Evolutionary conservation across 768 basidiomycete genomes (phyloP), one percentile per base, ranked within the genome.

Genomic region (Tulasnella sp.): DNA sequence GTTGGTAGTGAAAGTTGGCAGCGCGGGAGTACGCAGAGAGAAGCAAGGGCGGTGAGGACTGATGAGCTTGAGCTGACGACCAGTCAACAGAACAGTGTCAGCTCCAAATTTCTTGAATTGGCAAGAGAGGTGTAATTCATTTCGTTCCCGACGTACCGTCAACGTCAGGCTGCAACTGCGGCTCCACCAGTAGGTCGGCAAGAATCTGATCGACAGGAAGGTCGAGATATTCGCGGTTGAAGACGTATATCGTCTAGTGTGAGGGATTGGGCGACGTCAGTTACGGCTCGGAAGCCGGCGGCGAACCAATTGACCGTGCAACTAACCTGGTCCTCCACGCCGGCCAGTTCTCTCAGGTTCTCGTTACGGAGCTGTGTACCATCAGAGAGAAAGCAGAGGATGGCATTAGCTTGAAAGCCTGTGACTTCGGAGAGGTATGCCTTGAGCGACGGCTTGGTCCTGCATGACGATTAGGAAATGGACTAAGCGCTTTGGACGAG

Each of bases 151-250:
- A 76, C 82, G 69, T 72, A 90, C 91, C 89, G 80, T 91, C 89
- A 74, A 90, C 85, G 19, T 86, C 83, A n/a, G 88, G 87, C 75
- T 91, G 89, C 29, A 90, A 76, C 19, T 84, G 83, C 2, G 90
- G 82, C 59, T 88, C 84, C 19, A 87, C 81, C 16, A 80, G 83
- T n/a, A 94, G 84, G 47, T 86, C 84, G n/a, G 79, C 82, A 17
- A 92, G 79, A 29, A 91, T 88, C 52, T 89, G 85, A 1, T 88
- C 86, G 35, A 90, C 71, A 66, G 89, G 87, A 59, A 87, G 82
- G 75, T 91, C 90, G 41, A 94, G 84, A 35, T 90, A 90, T 76
- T 86, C 82, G 77, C 91, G 92, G 80, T 93, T 94, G 81, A 91
- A 94, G 5, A 94, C 90, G 76, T 86, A 94, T 74, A 94, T 89